A percentile compares a stretch with the other conserved stretches of the same genome.
phyloP scores from a whole-genome alignment of 192 early-diverging fungal genomes.

The Cladochytrium replicatum region DNA sequence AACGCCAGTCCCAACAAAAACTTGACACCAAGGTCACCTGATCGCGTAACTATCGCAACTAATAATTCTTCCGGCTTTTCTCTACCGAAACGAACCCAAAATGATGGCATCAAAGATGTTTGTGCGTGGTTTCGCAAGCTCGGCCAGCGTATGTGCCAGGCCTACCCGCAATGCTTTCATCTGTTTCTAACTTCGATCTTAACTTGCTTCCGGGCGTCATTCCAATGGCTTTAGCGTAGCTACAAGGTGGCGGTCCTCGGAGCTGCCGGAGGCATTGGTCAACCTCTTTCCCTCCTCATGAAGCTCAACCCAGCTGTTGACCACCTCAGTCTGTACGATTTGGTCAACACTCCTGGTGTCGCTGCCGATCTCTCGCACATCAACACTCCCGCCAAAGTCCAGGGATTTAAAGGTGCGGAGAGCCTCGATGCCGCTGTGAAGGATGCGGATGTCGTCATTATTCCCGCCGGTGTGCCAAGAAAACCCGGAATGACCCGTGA shows the following conservation, averaged over 20 bases:
- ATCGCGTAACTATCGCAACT: no score
- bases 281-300: constrained; percentile 88
- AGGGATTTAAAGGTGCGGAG: constrained; percentile 6
- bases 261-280: constrained; percentile 90
- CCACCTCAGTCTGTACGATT: constrained; percentile 87
- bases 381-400: constrained; percentile 60
- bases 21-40: no score
- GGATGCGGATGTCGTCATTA: constrained; percentile 66
- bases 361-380: constrained; percentile 93
- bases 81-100: no score
- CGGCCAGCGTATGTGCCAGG: no score
- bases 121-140: constrained; percentile 47
- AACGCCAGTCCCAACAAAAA: no score
- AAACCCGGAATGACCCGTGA: constrained; percentile 99
- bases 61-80: no score
- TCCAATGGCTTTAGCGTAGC: no score
- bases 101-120: constrained; percentile 31
- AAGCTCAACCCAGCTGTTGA: constrained; percentile 81
- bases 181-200: no score
- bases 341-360: constrained; percentile 95
- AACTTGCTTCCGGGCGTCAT: no score
- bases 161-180: no score
- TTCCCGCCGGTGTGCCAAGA: constrained; percentile 94
- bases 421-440: constrained; percentile 43
- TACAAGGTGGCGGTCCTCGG: constrained; percentile 48